Evolutionary conservation across 2,329 filamentous ascomycete genomes (phyloP).

Genomic region (Onygenales sp.): DNA sequence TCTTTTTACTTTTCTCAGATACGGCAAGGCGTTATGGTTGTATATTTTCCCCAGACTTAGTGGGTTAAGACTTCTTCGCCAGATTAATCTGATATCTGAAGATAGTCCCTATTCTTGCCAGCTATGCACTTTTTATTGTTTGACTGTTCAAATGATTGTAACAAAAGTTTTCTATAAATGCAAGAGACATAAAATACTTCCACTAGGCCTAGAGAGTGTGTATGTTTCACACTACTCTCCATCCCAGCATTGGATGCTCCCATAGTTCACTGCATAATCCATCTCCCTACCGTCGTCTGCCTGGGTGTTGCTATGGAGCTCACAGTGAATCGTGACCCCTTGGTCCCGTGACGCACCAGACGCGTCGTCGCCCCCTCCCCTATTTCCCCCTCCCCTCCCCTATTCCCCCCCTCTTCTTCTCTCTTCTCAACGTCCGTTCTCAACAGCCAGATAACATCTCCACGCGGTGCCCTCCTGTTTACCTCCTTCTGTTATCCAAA

Average conservation of each 20-base stretch:
- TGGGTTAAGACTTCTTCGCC: not conserved
- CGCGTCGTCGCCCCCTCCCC: not conserved
- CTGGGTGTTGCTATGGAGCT: not conserved
- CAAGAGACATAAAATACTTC: not conserved
- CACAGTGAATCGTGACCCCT: not conserved
- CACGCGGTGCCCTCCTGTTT: too few species aligned
- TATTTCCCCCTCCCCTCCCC: too few species aligned
- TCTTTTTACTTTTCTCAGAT: not conserved
- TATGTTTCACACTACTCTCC: not conserved
- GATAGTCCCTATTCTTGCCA: not conserved
- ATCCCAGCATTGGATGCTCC: not conserved
- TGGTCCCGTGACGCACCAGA: not conserved
- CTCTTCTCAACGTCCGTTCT: too few species aligned
- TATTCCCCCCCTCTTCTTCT: too few species aligned
- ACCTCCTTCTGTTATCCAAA: too few species aligned
- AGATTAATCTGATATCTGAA: not conserved
- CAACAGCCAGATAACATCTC: too few species aligned
- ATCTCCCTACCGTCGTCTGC: not conserved
- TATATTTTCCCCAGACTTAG: not conserved
- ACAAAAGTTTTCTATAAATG: not conserved
- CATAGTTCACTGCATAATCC: not conserved
- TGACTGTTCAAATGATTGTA: not conserved
- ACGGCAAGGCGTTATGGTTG: not conserved
- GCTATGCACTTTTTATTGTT: not conserved
- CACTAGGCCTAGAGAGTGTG: not conserved